Evolutionary conservation across 1,139 yeast genomes (phyloP), one percentile per base, ranked within the genome.

Genomic region (Zygoascus sp.): DNA sequence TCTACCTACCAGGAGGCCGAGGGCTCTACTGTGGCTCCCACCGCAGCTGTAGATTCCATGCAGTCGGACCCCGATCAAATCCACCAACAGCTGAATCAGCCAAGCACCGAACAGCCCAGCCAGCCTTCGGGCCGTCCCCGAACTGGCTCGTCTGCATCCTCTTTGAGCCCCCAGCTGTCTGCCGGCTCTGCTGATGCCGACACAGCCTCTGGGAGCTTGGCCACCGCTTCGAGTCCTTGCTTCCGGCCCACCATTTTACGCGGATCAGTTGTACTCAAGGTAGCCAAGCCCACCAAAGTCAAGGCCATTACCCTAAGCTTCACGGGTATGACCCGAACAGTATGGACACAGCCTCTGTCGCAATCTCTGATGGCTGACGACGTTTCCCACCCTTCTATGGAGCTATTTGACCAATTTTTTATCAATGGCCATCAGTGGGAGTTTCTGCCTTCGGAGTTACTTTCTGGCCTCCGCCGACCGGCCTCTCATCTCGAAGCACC

Each of bases 211-310:
- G 80, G 77, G 16, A 65, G 83, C 44, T 88, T 36, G 5, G 15
- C 35, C 13, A 15, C 35, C 11, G 22, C 28, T 13, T 11, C 35
- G 2, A 13, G 23, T n/a, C 19, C 28, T n/a, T 27, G 42, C 23
- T 15, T 40, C 25, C 20, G 16, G 7, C 94, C 95, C 0, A 75
- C 89, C 1, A 66, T 88, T 28, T 68, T 89, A 38, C 70, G 96
- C 46, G 97, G 97, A 0, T 80, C 89, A 16, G 69, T 89, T n/a
- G 76, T 81, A 42, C 54, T 89, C 15, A 73, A 92, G 49, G 76
- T 89, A 1, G 60, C 81, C 45, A 88, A 87, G 59, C 84, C 94
- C 0, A 74, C 83, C 34, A 84, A 80, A 61, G 69, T 89, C 53
- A 86, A 83, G 64, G 69, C 76, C 35, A 74, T 89, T 7, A 64